Base-by-base conservation (phyloP, 1,284 basidiomycete genomes). In the Mycosarcoma maydis region DNA sequence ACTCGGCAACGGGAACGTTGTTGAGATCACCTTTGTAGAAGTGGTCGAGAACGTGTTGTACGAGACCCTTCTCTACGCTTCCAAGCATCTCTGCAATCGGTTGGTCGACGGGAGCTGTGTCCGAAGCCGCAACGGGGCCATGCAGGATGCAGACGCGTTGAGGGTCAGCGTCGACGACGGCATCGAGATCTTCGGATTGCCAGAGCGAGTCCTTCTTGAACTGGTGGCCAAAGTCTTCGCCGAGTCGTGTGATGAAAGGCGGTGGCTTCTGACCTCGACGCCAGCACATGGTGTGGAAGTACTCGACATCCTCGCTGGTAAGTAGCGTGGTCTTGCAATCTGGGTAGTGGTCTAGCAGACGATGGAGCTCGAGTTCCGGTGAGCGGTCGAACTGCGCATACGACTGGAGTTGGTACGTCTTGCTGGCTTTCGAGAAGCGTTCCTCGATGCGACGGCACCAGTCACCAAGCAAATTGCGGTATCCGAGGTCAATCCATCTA, bases 171-270 rank as follows among this genome's bases (percentile, higher is more conserved):
- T 97, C 96, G 76, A 98, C 94, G 34, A 98, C 93, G 14, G 94
- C 95, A 71, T 98, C 95, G 73, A 98, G 92, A 82, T 98, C 95
- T 83, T 98, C 96, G 5, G 94, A 90, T 38, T 92, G 92, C 95
- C 95, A 98, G 7, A 98, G 88, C 16, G 94, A 97, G 83, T 97
- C 94, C 91, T 93, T 81, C 48, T 55, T 80, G 50, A 75, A 77
- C 24, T 60, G 55, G 45, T 97, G 92, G 82, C 94, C 92, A 81
- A 98, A 97, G 47, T 64, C 62, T 27, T 62, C 88, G 83, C 98
- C 94, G 43, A 98, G 87, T 42, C 98, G 89, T 14, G 95, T 94
- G 75, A 98, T 97, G 86, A 98, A 98, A 1, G 95, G 95, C 7
- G 90, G 94, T 0, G 96, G 96, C 85, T 98, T 98, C 86, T 98